Percentiles rank a stretch among this genome's conserved stretches.
phyloP scores from a whole-genome alignment of 148 eudicot species.

The Arbutus unedo region DNA sequence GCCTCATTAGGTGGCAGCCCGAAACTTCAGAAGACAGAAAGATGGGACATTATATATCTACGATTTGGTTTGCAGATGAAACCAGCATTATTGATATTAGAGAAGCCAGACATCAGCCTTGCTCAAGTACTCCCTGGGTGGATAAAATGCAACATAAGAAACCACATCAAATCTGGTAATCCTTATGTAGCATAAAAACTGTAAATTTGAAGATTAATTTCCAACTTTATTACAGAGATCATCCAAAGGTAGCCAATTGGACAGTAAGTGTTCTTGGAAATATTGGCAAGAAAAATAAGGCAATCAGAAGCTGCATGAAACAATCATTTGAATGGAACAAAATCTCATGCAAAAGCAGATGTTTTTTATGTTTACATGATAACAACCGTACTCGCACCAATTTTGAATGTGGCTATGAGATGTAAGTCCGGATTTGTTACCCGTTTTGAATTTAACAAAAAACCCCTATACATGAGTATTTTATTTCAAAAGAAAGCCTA shows the following conservation, averaged over 20 bases:
- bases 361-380: not conserved
- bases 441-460: too few species aligned
- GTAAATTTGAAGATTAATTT: not conserved
- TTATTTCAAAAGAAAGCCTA: too few species aligned
- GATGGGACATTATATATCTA: conserved; percentile 18
- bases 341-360: not conserved
- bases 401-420: not conserved
- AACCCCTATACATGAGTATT: too few species aligned
- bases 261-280: not conserved
- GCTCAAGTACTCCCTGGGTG: conserved; percentile 83
- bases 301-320: too few species aligned
- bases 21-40: not conserved
- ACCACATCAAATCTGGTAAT: not conserved
- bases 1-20: not conserved
- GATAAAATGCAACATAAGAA: conserved; percentile 44
- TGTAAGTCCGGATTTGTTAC: too few species aligned
- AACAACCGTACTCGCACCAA: not conserved
- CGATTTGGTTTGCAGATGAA: conserved; percentile 92
- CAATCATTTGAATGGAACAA: too few species aligned
- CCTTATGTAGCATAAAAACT: not conserved
- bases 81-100: conserved; percentile 86
- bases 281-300: not conserved
- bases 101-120: conserved; percentile 90
- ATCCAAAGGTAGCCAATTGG: not conserved
- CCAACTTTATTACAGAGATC: not conserved